Percentiles rank a stretch among this genome's conserved stretches.
phyloP scores from a whole-genome alignment of 495 filamentous ascomycete genomes.

The Aspergillus egyptiacus region DNA sequence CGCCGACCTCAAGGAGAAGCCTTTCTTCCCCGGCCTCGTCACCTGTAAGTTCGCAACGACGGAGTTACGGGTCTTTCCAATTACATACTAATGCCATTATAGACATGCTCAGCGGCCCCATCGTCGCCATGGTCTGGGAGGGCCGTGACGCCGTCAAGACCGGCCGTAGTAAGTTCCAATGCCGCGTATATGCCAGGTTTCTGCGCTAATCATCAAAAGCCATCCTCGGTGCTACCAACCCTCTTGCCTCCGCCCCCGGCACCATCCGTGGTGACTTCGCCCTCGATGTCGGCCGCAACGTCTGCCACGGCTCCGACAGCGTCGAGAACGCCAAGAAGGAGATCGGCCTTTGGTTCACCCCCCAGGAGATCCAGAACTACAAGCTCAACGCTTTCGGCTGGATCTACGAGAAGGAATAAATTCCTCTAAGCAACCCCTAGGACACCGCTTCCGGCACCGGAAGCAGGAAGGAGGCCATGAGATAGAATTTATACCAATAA shows the following conservation, averaged over 20 bases:
- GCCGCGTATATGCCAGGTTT: not conserved
- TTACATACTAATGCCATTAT: not conserved
- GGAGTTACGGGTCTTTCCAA: not conserved
- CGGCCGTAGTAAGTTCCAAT: slow-evolving; percentile 63
- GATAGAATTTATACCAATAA: slow-evolving; percentile 20
- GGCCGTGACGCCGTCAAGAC: slow-evolving; percentile 97
- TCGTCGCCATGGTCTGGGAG: slow-evolving; percentile 99
- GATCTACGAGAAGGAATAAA: slow-evolving; percentile 85
- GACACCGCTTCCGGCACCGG: slow-evolving; percentile 12
- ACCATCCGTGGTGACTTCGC: slow-evolving; percentile 92
- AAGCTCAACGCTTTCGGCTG: slow-evolving; percentile 75
- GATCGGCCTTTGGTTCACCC: slow-evolving; percentile 94
- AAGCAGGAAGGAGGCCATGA: slow-evolving; percentile 20
- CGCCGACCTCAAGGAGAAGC: slow-evolving; percentile 82
- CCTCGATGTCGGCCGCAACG: slow-evolving; percentile 90
- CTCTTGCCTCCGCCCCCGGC: slow-evolving; percentile 82
- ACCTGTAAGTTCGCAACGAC: slow-evolving; percentile 55
- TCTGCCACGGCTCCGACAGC: slow-evolving; percentile 98
- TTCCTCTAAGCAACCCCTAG: slow-evolving; percentile 24
- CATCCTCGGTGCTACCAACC: slow-evolving; percentile 98
- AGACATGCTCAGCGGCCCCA: slow-evolving; percentile 97
- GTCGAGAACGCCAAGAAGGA: slow-evolving; percentile 99
- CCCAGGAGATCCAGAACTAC: slow-evolving; percentile 73
- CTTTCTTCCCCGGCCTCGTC: slow-evolving; percentile 92
- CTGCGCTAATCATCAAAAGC: slow-evolving; percentile 33